phyloP scores from a whole-genome alignment of 257 asterid genomes.

The Solanum microdontum region DNA sequence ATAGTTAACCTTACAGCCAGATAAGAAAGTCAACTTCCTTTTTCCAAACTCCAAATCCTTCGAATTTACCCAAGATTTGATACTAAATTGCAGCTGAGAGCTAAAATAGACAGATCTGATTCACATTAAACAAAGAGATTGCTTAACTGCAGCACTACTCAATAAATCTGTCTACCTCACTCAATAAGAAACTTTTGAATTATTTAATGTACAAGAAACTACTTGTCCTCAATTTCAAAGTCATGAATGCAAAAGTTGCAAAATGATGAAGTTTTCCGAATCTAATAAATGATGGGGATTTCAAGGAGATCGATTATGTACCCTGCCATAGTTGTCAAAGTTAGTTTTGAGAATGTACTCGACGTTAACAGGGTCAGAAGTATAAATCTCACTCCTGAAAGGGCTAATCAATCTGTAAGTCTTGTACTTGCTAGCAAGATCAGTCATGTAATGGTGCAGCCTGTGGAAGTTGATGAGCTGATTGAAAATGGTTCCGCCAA shows the following conservation, averaged over 20 bases:
- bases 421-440: conserved; percentile 31
- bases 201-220: not conserved
- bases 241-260: not conserved
- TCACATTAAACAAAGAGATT: not conserved
- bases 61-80: not conserved
- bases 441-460: conserved; percentile 65
- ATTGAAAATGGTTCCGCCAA: conserved; percentile 45
- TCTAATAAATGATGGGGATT: not conserved
- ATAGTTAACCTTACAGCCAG: not conserved
- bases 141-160: not conserved
- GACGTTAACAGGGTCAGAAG: conserved; percentile 54
- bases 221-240: not conserved
- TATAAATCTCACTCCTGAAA: conserved; percentile 41
- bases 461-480: conserved; percentile 49
- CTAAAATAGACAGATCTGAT: not conserved
- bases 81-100: not conserved
- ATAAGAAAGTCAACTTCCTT: not conserved
- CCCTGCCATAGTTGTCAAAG: conserved; percentile 59
- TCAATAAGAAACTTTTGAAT: not conserved
- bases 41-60: not conserved
- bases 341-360: conserved; percentile 59
- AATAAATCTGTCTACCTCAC: not conserved
- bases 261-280: not conserved
- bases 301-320: not conserved
- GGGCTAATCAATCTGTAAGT: conserved; percentile 55